phyloP scores from a whole-genome alignment of 768 basidiomycete genomes.

The Chalciporus piperatus region DNA sequence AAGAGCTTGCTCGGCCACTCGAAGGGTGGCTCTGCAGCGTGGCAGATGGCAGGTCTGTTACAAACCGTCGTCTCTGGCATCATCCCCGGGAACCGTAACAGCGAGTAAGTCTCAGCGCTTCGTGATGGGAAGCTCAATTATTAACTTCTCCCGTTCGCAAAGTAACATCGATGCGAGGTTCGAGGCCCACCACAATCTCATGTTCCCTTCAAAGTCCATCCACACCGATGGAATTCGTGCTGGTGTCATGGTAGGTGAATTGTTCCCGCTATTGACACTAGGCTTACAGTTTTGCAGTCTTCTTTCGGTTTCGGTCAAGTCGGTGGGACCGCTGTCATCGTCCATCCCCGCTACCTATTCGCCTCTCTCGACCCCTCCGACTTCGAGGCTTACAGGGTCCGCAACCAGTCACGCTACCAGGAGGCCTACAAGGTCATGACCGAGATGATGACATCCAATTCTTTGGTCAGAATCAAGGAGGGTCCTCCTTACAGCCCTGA shows the following conservation, averaged over 20 bases:
- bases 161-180: slow-evolving; percentile 95
- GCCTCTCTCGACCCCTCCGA: slow-evolving; percentile 75
- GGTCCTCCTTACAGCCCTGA: slow-evolving; percentile 85
- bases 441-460: slow-evolving; percentile 93
- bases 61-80: slow-evolving; percentile 84
- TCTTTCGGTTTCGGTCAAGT: slow-evolving; percentile 99
- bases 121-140: background rate
- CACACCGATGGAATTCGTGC: slow-evolving; percentile 90
- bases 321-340: slow-evolving; percentile 83
- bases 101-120: slow-evolving; percentile 66
- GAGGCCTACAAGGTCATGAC: slow-evolving; percentile 89
- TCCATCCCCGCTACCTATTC: slow-evolving; percentile 90
- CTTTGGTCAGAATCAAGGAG: slow-evolving; percentile 93
- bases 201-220: slow-evolving; percentile 98
- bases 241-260: slow-evolving; percentile 69
- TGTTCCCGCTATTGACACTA: background rate
- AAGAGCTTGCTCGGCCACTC: slow-evolving; percentile 97
- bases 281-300: slow-evolving; percentile 46
- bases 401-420: slow-evolving; percentile 62
- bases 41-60: slow-evolving; percentile 91
- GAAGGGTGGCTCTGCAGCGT: slow-evolving; percentile 98
- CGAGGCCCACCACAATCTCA: slow-evolving; percentile 81
- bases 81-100: slow-evolving; percentile 93
- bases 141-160: slow-evolving; percentile 4
- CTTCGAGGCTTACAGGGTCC: slow-evolving; percentile 74